phyloP scores from a whole-genome alignment of 1,139 yeast species.

The Geotrichum restrictum region DNA sequence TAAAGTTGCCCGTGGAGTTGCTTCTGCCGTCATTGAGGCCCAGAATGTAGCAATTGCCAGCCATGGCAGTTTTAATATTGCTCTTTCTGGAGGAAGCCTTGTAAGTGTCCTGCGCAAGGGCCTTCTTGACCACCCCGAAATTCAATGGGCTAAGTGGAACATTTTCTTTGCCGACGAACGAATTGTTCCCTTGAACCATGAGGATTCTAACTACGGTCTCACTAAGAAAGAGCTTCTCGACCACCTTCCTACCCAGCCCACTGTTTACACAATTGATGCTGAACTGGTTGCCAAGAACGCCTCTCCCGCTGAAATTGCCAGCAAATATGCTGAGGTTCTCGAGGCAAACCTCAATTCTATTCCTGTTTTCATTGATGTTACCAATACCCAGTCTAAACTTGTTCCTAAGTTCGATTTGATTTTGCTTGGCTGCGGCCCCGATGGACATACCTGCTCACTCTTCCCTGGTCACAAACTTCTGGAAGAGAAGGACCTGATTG shows the following conservation, averaged over 20 bases:
- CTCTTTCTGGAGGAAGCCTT: constrained; percentile 87
- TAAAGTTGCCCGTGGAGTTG: constrained; percentile 58
- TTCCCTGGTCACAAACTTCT: constrained; percentile 50
- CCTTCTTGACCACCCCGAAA: constrained; percentile 54
- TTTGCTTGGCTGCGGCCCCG: constrained; percentile 69
- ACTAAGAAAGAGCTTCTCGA: constrained; percentile 56
- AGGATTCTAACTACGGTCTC: constrained; percentile 65
- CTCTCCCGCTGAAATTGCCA: constrained; percentile 11
- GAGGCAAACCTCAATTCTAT: constrained; percentile 4
- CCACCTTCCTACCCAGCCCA: constrained; percentile 41
- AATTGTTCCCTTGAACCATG: constrained; percentile 61
- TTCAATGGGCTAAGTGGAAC: constrained; percentile 65
- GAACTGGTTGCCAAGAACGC: constrained; percentile 50
- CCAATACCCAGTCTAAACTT: constrained; percentile 11
- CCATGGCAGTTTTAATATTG: constrained; percentile 54
- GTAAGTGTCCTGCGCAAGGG: constrained; percentile 72
- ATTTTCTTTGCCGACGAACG: constrained; percentile 72
- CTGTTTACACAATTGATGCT: constrained; percentile 50
- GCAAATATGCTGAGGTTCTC: constrained; percentile 10
- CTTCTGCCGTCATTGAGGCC: constrained; percentile 76
- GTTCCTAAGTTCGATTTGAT: constrained; percentile 50
- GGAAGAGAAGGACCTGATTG: constrained; percentile 30
- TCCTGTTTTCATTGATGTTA: constrained; percentile 12
- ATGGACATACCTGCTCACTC: constrained; percentile 75
- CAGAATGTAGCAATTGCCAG: constrained; percentile 61